Percentiles rank a stretch among this genome's conserved stretches.
Conservation (phyloP, 2,329 filamentous ascomycete species). For the Fusarium sp. region DNA sequence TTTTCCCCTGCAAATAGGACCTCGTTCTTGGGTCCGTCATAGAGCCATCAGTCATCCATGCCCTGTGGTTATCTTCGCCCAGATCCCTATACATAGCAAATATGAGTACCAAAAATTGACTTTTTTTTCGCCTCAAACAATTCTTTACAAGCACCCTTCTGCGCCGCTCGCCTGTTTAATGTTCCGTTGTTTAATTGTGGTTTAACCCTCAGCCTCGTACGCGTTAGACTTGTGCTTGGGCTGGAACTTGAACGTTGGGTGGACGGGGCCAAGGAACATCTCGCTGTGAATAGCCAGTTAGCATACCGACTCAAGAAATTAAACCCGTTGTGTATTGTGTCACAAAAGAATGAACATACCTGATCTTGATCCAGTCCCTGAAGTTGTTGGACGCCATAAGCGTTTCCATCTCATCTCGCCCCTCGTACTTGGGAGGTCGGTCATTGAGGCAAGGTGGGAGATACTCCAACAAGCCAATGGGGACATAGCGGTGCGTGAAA, state of each 20-base stretch:
- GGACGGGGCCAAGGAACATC: conserved; percentile 95
- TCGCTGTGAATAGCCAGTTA: conserved; percentile 69
- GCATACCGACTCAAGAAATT: neutral
- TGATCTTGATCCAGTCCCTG: conserved; percentile 98
- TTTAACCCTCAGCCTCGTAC: conserved; percentile 80
- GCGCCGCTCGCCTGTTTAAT: neutral
- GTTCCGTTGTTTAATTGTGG: conserved; percentile 47
- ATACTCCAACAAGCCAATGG: conserved; percentile 87
- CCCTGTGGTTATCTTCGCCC: neutral
- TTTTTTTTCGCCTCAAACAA: neutral
- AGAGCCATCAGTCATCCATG: neutral
- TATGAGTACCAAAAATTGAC: conserved; percentile 7
- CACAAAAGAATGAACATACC: conserved; percentile 65
- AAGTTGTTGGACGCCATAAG: conserved; percentile 90
- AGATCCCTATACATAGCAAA: neutral
- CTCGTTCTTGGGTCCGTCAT: no score
- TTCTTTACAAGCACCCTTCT: neutral
- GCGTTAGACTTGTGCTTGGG: conserved; percentile 98
- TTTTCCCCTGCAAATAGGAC: neutral
- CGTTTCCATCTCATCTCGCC: conserved; percentile 93
- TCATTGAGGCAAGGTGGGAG: conserved; percentile 91
- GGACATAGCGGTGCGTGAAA: conserved; percentile 92
- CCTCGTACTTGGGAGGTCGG: conserved; percentile 83
- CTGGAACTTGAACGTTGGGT: conserved; percentile 91
- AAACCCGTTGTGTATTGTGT: neutral